Evolutionary conservation across 169 alveolate genomes (phyloP).

Genomic region (Amoebophrya sp.): DNA sequence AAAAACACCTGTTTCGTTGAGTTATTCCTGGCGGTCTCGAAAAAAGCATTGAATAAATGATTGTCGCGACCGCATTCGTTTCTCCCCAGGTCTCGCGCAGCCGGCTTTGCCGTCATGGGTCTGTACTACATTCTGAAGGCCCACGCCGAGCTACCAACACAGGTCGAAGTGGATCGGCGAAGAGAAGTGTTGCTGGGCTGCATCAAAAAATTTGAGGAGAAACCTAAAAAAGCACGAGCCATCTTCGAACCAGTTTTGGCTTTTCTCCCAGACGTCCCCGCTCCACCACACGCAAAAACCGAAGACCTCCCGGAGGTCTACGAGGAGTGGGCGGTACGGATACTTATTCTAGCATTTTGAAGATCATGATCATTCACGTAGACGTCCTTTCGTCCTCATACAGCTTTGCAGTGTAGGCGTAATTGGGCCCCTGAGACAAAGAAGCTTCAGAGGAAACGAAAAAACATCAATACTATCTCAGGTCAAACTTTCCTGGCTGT

Average conservation of each 20-base stretch:
- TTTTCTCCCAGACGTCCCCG: background rate
- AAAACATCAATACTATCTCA: too few relatives aligned
- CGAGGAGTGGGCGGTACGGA: background rate
- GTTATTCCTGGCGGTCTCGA: too few relatives aligned
- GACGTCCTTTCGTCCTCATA: too few relatives aligned
- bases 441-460: too few relatives aligned
- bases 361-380: too few relatives aligned
- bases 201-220: conserved; percentile 1
- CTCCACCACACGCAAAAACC: background rate
- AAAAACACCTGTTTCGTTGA: too few relatives aligned
- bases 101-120: background rate
- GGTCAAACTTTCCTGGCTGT: background rate
- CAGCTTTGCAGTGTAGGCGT: too few relatives aligned
- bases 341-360: too few relatives aligned
- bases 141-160: background rate
- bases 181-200: background rate
- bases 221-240: background rate
- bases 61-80: too few relatives aligned
- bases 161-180: background rate
- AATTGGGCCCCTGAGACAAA: too few relatives aligned
- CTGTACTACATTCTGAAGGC: background rate
- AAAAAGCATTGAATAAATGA: too few relatives aligned
- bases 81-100: background rate
- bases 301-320: background rate
- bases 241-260: background rate